These are phyloP conservation scores for Cystobasidium pallidum DNA, from an alignment of 1,284 basidiomycete genomes.

Conservation along the genomic window DNA sequence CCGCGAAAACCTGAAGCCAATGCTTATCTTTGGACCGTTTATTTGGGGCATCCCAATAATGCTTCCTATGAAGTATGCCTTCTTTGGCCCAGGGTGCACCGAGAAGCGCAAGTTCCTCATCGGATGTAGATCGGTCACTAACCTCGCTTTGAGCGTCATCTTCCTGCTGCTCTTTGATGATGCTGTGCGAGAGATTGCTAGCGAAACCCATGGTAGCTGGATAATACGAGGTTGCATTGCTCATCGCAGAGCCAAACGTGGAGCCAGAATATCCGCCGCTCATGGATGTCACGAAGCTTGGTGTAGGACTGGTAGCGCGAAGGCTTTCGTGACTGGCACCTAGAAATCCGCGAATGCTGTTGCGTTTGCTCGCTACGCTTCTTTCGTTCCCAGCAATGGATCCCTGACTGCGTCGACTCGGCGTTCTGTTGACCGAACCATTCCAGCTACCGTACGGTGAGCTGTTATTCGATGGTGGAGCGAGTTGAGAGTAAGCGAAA, in stretches of 20 bases:
- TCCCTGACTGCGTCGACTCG: slow-evolving; percentile 48
- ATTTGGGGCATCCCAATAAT: slow-evolving; percentile 83
- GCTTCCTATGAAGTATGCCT: slow-evolving; percentile 88
- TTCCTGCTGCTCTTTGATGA: slow-evolving; percentile 90
- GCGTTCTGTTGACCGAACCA: slow-evolving; percentile 45
- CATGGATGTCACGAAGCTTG: slow-evolving; percentile 80
- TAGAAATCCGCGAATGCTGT: slow-evolving; percentile 52
- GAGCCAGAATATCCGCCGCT: slow-evolving; percentile 61
- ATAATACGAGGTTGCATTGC: slow-evolving; percentile 42
- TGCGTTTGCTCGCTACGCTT: slow-evolving; percentile 48
- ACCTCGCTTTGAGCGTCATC: slow-evolving; percentile 70
- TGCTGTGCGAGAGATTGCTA: slow-evolving; percentile 90
- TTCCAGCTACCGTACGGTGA: slow-evolving; percentile 51
- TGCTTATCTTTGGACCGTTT: slow-evolving; percentile 59
- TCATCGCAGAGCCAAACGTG: slow-evolving; percentile 37
- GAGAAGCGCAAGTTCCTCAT: slow-evolving; percentile 90
- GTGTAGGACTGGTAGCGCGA: slow-evolving; percentile 69
- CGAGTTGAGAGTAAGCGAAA: slow-evolving; percentile 55
- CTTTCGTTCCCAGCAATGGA: slow-evolving; percentile 22
- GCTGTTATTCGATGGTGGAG: slow-evolving; percentile 28
- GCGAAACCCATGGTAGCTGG: slow-evolving; percentile 81
- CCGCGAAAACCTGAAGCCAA: slow-evolving; percentile 83
- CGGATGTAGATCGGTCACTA: slow-evolving; percentile 68
- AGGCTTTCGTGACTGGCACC: slow-evolving; percentile 48
- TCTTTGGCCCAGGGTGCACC: slow-evolving; percentile 99